phyloP scores from a whole-genome alignment of 371 early-diverging fungal genomes.

The Lichtheimia ramosa region DNA sequence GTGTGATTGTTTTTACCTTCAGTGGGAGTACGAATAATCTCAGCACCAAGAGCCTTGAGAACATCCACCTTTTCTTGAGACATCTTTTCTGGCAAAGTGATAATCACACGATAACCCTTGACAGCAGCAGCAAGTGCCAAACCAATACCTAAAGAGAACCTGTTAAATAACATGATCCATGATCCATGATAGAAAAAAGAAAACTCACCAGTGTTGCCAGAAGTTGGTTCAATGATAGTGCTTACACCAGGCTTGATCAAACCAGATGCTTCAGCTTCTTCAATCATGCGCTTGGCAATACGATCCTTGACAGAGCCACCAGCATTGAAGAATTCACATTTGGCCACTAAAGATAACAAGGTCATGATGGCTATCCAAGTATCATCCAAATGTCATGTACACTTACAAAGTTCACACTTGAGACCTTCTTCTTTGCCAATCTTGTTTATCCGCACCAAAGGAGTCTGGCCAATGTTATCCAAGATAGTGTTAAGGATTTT shows the following conservation, averaged over 20 bases:
- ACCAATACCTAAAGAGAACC: conserved; percentile 66
- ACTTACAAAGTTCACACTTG: conserved; percentile 92
- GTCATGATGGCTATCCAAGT: background rate
- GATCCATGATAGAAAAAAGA: background rate
- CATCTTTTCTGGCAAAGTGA: conserved; percentile 98
- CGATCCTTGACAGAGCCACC: conserved; percentile 98
- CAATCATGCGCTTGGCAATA: conserved; percentile 94
- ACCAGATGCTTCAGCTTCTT: conserved; percentile 91
- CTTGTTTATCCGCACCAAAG: conserved; percentile 86
- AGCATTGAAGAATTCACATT: conserved; percentile 97
- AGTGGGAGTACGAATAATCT: conserved; percentile 96
- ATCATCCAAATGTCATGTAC: background rate
- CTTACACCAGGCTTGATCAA: conserved; percentile 81
- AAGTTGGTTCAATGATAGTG: conserved; percentile 96
- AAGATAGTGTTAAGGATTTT: conserved; percentile 75
- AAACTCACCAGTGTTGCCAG: conserved; percentile 88
- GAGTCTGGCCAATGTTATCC: conserved; percentile 96
- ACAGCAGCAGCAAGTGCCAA: conserved; percentile 93
- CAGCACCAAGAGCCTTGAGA: conserved; percentile 94
- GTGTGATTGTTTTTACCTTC: conserved; percentile 47
- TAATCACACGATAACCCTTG: conserved; percentile 95
- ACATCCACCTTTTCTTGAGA: conserved; percentile 97
- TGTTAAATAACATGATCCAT: background rate
- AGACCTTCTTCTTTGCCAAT: conserved; percentile 86
- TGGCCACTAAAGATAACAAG: conserved; percentile 71